Conservation (phyloP, 768 basidiomycete species). For the Mycena rosella region DNA sequence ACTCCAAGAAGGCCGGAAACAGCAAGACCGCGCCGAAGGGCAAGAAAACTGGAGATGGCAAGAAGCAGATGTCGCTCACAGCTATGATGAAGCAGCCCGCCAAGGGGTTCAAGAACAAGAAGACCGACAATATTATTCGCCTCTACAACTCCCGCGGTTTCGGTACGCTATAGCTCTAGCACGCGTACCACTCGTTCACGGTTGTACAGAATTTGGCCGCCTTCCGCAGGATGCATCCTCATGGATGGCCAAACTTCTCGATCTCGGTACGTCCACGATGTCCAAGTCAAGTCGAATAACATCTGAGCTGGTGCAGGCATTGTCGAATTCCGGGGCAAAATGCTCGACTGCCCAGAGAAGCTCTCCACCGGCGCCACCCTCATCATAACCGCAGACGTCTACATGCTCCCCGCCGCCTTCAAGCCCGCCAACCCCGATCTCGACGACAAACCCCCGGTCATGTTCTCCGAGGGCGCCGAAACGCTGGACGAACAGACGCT, state of each 20-base stretch:
- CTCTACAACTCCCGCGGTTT: constrained; percentile 74
- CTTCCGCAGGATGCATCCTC: constrained; percentile 75
- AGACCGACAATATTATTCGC: constrained; percentile 73
- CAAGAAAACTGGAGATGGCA: constrained; percentile 55
- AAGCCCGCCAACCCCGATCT: constrained; percentile 55
- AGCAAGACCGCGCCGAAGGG: constrained; percentile 47
- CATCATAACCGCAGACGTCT: constrained; percentile 81
- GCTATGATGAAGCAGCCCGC: constrained; percentile 74
- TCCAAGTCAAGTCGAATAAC: background rate
- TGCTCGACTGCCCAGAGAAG: constrained; percentile 81
- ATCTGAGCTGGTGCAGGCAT: constrained; percentile 56
- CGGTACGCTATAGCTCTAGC: constrained; percentile 57
- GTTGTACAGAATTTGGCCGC: constrained; percentile 76
- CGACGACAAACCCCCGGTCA: constrained; percentile 47
- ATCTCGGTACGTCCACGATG: constrained; percentile 62
- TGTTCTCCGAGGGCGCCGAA: constrained; percentile 85
- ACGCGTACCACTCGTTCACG: constrained; percentile 1
- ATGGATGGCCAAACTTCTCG: constrained; percentile 83
- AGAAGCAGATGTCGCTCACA: constrained; percentile 76
- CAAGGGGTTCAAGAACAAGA: constrained; percentile 60
- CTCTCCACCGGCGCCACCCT: constrained; percentile 83
- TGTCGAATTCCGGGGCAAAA: constrained; percentile 75
- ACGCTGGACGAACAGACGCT: constrained; percentile 84
- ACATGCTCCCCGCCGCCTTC: constrained; percentile 79
- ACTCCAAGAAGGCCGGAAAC: constrained; percentile 41